Percentiles rank a stretch among this genome's conserved stretches.
Evolutionary conservation across 352 stramenopile species (phyloP).

Genomic region (Globisporangium carolinianum): DNA sequence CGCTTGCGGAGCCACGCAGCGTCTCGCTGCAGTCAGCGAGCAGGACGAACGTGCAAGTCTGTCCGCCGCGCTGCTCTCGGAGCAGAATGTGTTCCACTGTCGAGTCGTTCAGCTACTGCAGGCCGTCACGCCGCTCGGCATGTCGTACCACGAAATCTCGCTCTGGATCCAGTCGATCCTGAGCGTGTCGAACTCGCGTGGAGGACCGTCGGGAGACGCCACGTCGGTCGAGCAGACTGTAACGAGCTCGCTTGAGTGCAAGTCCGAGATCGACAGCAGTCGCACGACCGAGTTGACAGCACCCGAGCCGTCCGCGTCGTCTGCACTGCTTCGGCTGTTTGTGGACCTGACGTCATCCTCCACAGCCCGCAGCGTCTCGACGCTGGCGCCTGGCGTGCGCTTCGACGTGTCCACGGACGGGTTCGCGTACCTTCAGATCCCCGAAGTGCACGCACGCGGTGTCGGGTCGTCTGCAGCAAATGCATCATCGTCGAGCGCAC

Average conservation of each 20-base stretch:
- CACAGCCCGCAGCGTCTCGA: neutral
- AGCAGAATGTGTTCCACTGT: conserved; percentile 15
- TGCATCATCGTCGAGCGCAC: conserved; percentile 11
- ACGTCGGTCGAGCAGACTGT: neutral
- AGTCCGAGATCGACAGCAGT: neutral
- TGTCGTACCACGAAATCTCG: conserved; percentile 9
- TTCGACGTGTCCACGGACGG: conserved; percentile 52
- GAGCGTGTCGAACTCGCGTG: neutral
- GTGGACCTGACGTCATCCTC: conserved; percentile 6
- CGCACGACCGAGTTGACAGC: too few relatives aligned
- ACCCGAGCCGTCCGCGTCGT: too few relatives aligned
- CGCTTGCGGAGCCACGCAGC: conserved; percentile 13
- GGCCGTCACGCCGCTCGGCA: conserved; percentile 2
- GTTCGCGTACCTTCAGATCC: conserved; percentile 63
- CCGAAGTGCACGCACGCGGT: conserved; percentile 36
- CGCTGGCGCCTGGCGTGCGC: conserved; percentile 13
- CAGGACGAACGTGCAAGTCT: neutral
- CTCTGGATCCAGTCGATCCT: conserved; percentile 13
- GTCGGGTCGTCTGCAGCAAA: conserved; percentile 2
- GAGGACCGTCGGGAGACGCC: neutral
- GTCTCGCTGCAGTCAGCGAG: neutral
- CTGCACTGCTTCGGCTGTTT: conserved; percentile 7
- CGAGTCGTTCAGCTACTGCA: conserved; percentile 1
- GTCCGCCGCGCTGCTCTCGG: conserved; percentile 19
- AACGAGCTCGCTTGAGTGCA: neutral